These are phyloP conservation scores for Pinus taeda DNA, from an alignment of 75 land plant species.

Conservation along the genomic window DNA sequence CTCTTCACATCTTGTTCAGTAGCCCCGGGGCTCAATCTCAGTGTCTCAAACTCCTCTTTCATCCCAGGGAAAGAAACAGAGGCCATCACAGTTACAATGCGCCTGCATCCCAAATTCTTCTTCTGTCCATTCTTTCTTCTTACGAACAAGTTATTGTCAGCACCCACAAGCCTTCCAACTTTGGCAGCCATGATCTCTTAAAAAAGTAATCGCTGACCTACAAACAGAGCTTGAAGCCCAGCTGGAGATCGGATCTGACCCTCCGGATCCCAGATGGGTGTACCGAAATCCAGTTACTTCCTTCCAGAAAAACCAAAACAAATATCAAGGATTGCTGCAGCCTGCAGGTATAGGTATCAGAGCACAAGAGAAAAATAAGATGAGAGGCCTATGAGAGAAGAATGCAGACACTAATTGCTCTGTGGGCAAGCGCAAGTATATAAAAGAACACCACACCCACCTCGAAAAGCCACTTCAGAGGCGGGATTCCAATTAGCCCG, in stretches of 20 bases:
- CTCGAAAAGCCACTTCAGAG: no score
- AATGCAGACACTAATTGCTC: no score
- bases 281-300: neutral
- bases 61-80: slow-evolving; percentile 17
- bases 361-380: no score
- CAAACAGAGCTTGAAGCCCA: neutral
- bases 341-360: no score
- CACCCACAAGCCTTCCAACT: neutral
- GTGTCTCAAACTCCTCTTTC: slow-evolving; percentile 45
- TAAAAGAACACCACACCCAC: no score
- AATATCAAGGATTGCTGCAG: no score
- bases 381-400: no score
- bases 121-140: neutral
- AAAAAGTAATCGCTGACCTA: neutral
- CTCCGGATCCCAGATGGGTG: neutral
- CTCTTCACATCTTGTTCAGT: slow-evolving; percentile 68
- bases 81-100: slow-evolving; percentile 7
- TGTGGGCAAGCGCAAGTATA: no score
- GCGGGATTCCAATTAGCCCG: no score
- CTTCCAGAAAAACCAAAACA: neutral
- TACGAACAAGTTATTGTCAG: no score
- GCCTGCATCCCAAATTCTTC: neutral
- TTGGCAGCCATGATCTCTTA: neutral
- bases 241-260: neutral
- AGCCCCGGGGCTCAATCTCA: slow-evolving; percentile 57